These are phyloP conservation scores for Zymoseptoria ardabiliae DNA, from an alignment of 2,329 filamentous ascomycete genomes.

Conservation along the genomic window DNA sequence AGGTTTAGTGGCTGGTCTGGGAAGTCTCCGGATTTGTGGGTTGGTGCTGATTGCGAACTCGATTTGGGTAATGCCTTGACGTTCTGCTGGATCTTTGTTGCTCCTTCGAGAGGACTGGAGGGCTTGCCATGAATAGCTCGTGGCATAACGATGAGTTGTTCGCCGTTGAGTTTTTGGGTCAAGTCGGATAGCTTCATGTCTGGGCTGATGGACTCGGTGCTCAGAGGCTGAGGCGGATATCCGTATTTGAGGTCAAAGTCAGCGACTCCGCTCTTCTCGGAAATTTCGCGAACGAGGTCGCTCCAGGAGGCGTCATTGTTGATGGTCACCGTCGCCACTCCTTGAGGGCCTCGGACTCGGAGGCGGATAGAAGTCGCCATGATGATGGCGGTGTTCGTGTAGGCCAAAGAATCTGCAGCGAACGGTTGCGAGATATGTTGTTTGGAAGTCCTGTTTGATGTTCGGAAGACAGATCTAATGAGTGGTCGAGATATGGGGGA, in stretches of 20 bases:
- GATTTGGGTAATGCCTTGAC: slow-evolving; percentile 21
- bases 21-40: slow-evolving; percentile 23
- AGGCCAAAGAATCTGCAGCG: background rate
- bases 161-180: slow-evolving; percentile 57
- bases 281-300: slow-evolving; percentile 55
- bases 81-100: slow-evolving; percentile 16
- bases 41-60: slow-evolving; percentile 16
- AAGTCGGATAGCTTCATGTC: slow-evolving; percentile 47
- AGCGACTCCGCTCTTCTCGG: slow-evolving; percentile 55
- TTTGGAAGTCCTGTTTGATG: no score
- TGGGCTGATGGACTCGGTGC: slow-evolving; percentile 48
- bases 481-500: no score
- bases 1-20: slow-evolving; percentile 30
- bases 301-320: slow-evolving; percentile 59
- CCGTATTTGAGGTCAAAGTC: slow-evolving; percentile 75
- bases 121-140: slow-evolving; percentile 34
- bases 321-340: slow-evolving; percentile 63
- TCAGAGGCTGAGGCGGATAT: slow-evolving; percentile 68
- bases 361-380: slow-evolving; percentile 53
- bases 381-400: background rate
- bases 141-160: slow-evolving; percentile 58
- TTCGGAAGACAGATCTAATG: no score
- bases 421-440: background rate
- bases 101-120: slow-evolving; percentile 25
- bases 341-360: slow-evolving; percentile 66